Evolutionary conservation across 106 monocot genomes (phyloP).

Genomic region (Iris macrosiphon): DNA sequence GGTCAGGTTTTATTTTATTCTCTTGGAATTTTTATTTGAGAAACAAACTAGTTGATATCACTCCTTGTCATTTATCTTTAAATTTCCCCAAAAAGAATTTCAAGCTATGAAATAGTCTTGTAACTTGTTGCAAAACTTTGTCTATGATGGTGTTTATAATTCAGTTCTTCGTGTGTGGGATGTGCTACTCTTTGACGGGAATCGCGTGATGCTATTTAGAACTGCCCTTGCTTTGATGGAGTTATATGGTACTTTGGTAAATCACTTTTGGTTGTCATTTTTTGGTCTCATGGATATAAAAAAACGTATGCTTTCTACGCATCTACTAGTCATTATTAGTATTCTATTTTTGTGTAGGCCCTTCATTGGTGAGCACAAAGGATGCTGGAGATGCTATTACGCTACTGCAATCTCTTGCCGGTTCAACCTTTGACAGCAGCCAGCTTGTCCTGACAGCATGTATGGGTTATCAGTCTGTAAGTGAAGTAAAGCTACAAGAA

Average conservation of each 20-base stretch:
- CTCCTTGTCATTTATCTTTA: not conserved
- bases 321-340: too few relatives aligned
- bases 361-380: constrained; percentile 70
- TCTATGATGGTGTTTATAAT: constrained; percentile 9
- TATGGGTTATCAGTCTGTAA: constrained; percentile 73
- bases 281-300: too few relatives aligned
- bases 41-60: not conserved
- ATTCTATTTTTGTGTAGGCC: too few relatives aligned
- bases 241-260: constrained; percentile 79
- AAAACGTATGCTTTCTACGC: too few relatives aligned
- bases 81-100: not conserved
- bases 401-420: constrained; percentile 70
- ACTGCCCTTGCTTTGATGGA: constrained; percentile 91
- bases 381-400: constrained; percentile 93
- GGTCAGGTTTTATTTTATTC: constrained; percentile 68
- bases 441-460: constrained; percentile 85
- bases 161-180: constrained; percentile 97
- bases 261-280: constrained; percentile 5
- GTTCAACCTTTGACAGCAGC: constrained; percentile 90
- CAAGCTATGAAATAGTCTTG: too few relatives aligned
- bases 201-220: constrained; percentile 82
- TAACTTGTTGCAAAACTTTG: too few relatives aligned
- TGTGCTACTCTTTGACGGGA: constrained; percentile 92
- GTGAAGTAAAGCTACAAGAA: constrained; percentile 50
- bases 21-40: not conserved